These are phyloP conservation scores for Diaporthe batatas DNA, from an alignment of 2,329 filamentous ascomycete species.

Conservation along the genomic window DNA sequence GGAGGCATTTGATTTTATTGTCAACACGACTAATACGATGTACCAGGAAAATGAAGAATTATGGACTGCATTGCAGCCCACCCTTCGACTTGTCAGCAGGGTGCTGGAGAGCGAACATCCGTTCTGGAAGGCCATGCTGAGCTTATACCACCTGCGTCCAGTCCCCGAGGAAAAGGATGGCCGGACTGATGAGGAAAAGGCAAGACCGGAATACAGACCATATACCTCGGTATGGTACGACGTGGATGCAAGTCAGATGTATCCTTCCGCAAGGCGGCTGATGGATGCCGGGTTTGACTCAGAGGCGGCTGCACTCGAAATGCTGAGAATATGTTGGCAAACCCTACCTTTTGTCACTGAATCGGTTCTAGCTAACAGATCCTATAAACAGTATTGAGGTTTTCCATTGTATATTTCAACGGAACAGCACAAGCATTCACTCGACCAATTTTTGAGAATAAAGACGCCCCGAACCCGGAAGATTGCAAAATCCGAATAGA, in stretches of 20 bases:
- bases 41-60: neutral
- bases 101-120: slow-evolving; percentile 5
- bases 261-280: neutral
- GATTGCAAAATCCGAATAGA: neutral
- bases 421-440: neutral
- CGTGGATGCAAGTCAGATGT: slow-evolving; percentile 2
- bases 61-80: neutral
- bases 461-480: neutral
- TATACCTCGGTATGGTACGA: slow-evolving; percentile 11
- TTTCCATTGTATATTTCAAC: neutral
- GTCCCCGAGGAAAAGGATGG: slow-evolving; percentile 1
- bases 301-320: neutral
- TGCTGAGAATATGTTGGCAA: neutral
- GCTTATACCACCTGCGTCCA: slow-evolving; percentile 5
- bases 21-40: neutral
- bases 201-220: neutral
- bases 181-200: neutral
- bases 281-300: slow-evolving; percentile 4
- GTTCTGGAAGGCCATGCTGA: slow-evolving; percentile 11
- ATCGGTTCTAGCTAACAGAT: neutral
- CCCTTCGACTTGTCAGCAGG: neutral
- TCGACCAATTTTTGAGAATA: neutral
- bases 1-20: neutral
- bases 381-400: neutral
- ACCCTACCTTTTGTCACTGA: neutral